Evolutionary conservation across 345 rosid genomes (phyloP).

Genomic region (Nasturtium officinale): DNA sequence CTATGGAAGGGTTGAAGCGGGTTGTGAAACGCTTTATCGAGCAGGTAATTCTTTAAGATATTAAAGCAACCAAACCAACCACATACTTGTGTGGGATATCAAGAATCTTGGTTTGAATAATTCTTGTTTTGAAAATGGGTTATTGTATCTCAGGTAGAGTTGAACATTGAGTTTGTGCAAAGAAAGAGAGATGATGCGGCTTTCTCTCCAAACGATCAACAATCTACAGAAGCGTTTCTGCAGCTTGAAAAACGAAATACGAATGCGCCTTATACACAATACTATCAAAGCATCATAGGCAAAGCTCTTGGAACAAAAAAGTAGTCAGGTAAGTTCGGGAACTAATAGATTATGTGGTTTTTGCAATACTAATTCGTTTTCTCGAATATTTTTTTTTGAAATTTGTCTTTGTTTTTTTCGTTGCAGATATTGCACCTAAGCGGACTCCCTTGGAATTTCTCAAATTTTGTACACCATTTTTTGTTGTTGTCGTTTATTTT

Average conservation of each 20-base stretch:
- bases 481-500: neutral
- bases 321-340: conserved; percentile 26
- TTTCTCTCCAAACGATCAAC: conserved; percentile 87
- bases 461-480: conserved; percentile 8
- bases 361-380: neutral
- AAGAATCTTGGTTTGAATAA: conserved; percentile 1
- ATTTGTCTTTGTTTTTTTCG: neutral
- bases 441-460: neutral
- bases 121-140: conserved; percentile 12
- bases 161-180: conserved; percentile 68
- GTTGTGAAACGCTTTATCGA: conserved; percentile 73
- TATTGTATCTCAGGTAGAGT: conserved; percentile 59
- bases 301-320: conserved; percentile 48
- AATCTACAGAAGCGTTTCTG: conserved; percentile 70
- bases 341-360: neutral
- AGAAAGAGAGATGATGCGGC: conserved; percentile 83
- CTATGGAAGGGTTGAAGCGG: conserved; percentile 61
- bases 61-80: neutral
- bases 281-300: conserved; percentile 64
- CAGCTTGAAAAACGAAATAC: conserved; percentile 66
- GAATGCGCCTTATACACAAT: conserved; percentile 64
- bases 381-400: neutral
- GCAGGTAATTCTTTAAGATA: conserved; percentile 52
- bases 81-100: neutral
- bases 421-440: neutral